Conservation (phyloP, 2,329 filamentous ascomycete genomes). For the Cyphellophora attinorum region DNA sequence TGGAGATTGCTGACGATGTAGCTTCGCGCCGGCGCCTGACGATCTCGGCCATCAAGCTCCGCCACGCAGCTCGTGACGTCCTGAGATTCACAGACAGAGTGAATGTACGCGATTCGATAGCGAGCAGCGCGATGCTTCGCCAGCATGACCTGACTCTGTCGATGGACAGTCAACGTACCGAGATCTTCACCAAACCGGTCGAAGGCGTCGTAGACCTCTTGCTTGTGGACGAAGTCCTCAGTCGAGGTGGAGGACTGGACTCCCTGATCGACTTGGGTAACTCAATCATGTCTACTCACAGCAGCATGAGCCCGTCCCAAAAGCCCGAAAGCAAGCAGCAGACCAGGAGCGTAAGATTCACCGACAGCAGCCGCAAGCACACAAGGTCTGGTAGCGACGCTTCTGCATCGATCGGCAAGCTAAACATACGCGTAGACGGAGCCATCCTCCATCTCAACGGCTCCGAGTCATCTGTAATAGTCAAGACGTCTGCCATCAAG, state of each 20-base stretch:
- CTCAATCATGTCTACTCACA: slow-evolving; percentile 68
- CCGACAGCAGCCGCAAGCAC: slow-evolving; percentile 24
- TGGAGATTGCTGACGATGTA: neutral
- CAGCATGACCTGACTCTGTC: slow-evolving; percentile 15
- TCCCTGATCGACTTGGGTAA: slow-evolving; percentile 81
- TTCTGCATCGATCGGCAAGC: slow-evolving; percentile 41
- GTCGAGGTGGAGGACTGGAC: slow-evolving; percentile 83
- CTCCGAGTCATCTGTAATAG: slow-evolving; percentile 60
- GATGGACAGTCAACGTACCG: slow-evolving; percentile 28
- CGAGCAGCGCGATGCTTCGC: slow-evolving; percentile 17
- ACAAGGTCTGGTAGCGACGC: slow-evolving; percentile 10
- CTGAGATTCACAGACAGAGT: slow-evolving; percentile 42
- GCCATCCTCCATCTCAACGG: slow-evolving; percentile 68
- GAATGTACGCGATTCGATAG: slow-evolving; percentile 29
- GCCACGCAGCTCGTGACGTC: slow-evolving; percentile 39
- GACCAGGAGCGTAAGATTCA: slow-evolving; percentile 48
- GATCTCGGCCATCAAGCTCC: slow-evolving; percentile 34
- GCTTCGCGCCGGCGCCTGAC: slow-evolving; percentile 5
- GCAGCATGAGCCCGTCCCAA: slow-evolving; percentile 22
- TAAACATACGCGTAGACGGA: slow-evolving; percentile 68
- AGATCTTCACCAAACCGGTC: slow-evolving; percentile 67
- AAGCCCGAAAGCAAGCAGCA: slow-evolving; percentile 12
- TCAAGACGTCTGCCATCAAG: slow-evolving; percentile 76
- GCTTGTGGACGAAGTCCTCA: slow-evolving; percentile 74
- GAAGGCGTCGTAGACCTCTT: slow-evolving; percentile 68